Percentiles rank a stretch among this genome's conserved stretches.
These are phyloP conservation scores for Penicillium sp. DNA, from an alignment of 2,329 filamentous ascomycete species.

Conservation along the genomic window DNA sequence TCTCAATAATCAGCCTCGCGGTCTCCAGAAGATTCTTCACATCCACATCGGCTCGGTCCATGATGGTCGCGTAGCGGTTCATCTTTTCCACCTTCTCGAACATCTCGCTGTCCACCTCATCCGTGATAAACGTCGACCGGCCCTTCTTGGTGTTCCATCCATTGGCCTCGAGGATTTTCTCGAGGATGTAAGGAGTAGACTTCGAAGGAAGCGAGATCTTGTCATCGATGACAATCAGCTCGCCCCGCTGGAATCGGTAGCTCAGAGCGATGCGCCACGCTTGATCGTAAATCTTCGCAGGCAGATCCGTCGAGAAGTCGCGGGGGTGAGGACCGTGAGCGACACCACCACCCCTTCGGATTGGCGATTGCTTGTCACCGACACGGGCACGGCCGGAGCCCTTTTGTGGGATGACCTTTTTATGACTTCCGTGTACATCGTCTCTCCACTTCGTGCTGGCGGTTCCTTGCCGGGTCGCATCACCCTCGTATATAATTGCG, in stretches of 20 bases:
- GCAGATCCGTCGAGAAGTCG: conserved; percentile 83
- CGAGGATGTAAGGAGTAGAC: conserved; percentile 58
- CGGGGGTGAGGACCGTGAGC: conserved; percentile 86
- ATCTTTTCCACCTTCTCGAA: conserved; percentile 66
- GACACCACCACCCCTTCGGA: conserved; percentile 83
- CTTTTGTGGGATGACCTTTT: conserved; percentile 85
- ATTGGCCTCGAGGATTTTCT: conserved; percentile 69
- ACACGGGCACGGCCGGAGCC: conserved; percentile 77
- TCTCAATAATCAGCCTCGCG: conserved; percentile 83
- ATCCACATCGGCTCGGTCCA: conserved; percentile 78
- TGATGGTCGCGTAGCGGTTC: conserved; percentile 67
- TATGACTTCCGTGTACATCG: conserved; percentile 80
- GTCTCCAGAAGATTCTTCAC: conserved; percentile 92
- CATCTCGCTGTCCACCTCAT: conserved; percentile 61
- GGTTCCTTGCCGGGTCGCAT: conserved; percentile 82
- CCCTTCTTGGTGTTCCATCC: conserved; percentile 67
- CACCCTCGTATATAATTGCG: conserved; percentile 89
- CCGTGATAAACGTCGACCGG: conserved; percentile 74
- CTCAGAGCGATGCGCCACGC: conserved; percentile 93
- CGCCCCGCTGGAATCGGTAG: conserved; percentile 84
- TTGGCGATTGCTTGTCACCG: conserved; percentile 78
- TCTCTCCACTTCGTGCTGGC: conserved; percentile 78
- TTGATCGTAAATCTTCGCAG: conserved; percentile 88
- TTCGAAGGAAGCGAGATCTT: conserved; percentile 65
- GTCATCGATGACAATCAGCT: conserved; percentile 82